Base-by-base conservation (phyloP, 371 early-diverging fungal genomes). In the Mortierella sp. region DNA sequence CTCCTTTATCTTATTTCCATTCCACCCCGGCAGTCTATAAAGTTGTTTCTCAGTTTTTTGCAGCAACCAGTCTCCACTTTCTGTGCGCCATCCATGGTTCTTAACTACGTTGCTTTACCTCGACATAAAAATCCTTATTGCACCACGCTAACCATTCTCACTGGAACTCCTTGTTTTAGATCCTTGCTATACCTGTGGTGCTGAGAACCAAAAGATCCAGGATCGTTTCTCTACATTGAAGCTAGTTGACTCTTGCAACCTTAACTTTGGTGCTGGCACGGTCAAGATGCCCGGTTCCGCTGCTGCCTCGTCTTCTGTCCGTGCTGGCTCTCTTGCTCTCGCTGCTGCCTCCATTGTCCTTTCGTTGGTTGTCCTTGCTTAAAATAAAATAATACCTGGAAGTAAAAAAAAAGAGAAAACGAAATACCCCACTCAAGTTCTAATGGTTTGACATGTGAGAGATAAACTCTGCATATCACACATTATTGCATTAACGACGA, bases 131-230 rank as follows among this genome's bases (percentile, higher is more conserved):
- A 28, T 30, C 52, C 52, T 30, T 21, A 51, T 14, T 11, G 11
- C 37, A 34, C 37, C 37, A 34, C 37, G 37, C 37, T 34, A 34
- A 34, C 37, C 37, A 34, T 5, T 34, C 1, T 32, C 28, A 12
- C 6, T 34, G 15, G 23, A 17, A n/a, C 26, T 8, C 37, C 31
- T 30, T 32, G 12, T 47, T 39, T 47, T 64, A 72, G 72, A 72
- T 26, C 72, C 62, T 8, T 72, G 73, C 67, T 67, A 49, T 56
- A 66, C 21, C 37, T 72, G 73, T 50, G 73, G 73, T 46, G 54
- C 63, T 49, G 63, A 72, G 67, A 58, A 62, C 59, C 30, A 57
- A n/a, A 66, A 66, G 62, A 62, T 67, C n/a, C 49, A 62, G 50
- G 58, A 53, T 2, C 53, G 63, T 26, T 66, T 57, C 56, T 61